Conservation (phyloP, 2,329 filamentous ascomycete species). For the Malbranchea cinnamomea region DNA sequence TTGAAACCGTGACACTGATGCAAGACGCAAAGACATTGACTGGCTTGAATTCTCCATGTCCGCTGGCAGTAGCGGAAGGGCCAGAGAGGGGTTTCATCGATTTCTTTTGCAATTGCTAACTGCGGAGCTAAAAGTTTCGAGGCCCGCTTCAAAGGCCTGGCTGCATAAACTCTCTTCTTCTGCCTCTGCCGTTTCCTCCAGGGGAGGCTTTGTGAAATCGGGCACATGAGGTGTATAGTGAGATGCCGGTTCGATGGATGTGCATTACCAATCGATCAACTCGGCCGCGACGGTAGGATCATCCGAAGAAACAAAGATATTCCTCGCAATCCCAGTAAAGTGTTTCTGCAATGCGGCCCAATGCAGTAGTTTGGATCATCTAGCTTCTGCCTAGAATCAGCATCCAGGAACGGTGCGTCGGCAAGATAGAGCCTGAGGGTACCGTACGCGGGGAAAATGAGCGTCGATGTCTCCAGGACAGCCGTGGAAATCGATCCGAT, state of each 20-base stretch:
- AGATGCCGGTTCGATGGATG: conserved; percentile 27
- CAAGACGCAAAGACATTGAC: no score
- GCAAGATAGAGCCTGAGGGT: conserved; percentile 24
- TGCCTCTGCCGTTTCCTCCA: conserved; percentile 13
- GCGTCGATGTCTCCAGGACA: conserved; percentile 9
- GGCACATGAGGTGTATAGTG: conserved; percentile 24
- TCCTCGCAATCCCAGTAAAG: conserved; percentile 16
- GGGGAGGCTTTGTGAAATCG: conserved; percentile 23
- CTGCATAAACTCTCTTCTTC: conserved; percentile 12
- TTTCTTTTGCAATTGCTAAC: conserved; percentile 13
- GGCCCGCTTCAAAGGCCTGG: conserved; percentile 17
- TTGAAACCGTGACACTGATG: no score
- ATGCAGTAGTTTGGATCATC: conserved; percentile 9
- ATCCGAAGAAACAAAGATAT: conserved; percentile 28
- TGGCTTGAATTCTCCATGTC: conserved; percentile 29
- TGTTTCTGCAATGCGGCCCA: conserved; percentile 10
- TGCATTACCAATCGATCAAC: conserved; percentile 31
- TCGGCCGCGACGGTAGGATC: conserved; percentile 23
- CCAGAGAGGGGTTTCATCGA: conserved; percentile 23
- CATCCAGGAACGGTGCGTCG: conserved; percentile 11
- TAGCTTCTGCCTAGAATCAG: conserved; percentile 7
- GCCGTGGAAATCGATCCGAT: conserved; percentile 6
- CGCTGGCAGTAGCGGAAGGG: conserved; percentile 27
- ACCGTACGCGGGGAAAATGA: conserved; percentile 23
- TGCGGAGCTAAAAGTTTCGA: conserved; percentile 8